These are phyloP conservation scores for Handroanthus guayacan DNA, from an alignment of 257 asterid species.

Conservation along the genomic window DNA sequence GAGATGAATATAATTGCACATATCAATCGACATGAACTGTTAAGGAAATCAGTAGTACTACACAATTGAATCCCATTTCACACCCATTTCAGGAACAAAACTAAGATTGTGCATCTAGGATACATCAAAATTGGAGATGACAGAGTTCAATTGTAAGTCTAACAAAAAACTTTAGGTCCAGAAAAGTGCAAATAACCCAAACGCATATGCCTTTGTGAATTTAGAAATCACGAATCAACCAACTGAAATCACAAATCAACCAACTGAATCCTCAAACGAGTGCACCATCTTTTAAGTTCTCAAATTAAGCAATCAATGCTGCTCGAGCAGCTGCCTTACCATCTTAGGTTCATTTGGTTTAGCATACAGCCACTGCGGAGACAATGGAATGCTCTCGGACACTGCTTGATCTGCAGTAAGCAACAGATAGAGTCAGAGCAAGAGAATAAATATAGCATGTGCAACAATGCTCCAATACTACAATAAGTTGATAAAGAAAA, in stretches of 20 bases:
- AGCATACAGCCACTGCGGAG: constrained; percentile 97
- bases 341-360: constrained; percentile 79
- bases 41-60: background rate
- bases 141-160: background rate
- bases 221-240: constrained; percentile 14
- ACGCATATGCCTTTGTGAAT: background rate
- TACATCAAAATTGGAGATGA: constrained; percentile 5
- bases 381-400: constrained; percentile 89
- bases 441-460: background rate
- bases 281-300: constrained; percentile 14
- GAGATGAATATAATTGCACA: constrained; percentile 1
- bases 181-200: constrained; percentile 1
- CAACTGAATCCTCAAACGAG: background rate
- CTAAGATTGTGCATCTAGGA: background rate
- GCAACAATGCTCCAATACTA: constrained; percentile 17
- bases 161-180: background rate
- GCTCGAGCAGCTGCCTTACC: constrained; percentile 45
- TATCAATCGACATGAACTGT: background rate
- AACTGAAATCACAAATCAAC: constrained; percentile 16
- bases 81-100: background rate
- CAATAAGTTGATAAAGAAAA: constrained; percentile 22
- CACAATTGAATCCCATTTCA: background rate
- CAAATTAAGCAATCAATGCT: background rate
- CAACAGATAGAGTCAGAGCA: constrained; percentile 22
- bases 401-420: constrained; percentile 73